Percentiles rank a stretch among this genome's conserved stretches.
Evolutionary conservation across 805 yeast genomes (phyloP).

Genomic region (Kazachstania africana): DNA sequence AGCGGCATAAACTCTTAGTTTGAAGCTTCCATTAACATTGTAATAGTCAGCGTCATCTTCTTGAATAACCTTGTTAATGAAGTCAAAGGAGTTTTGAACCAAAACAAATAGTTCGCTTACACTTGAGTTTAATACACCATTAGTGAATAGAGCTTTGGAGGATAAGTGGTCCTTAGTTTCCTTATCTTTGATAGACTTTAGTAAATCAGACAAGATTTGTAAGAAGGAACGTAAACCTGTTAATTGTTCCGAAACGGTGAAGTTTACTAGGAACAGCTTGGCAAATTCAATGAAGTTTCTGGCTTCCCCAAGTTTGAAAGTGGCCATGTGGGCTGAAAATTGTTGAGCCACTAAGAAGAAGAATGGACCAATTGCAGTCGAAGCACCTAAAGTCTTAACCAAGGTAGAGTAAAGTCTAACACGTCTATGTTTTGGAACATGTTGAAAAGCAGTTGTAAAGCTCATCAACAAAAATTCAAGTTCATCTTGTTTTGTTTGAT

Average conservation of each 20-base stretch:
- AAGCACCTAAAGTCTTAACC: conserved; percentile 61
- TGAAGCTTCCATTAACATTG: conserved; percentile 28
- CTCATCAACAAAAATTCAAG: conserved; percentile 76
- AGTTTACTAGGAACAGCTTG: conserved; percentile 54
- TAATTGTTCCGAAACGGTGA: conserved; percentile 58
- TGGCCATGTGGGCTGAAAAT: conserved; percentile 41
- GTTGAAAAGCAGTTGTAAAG: conserved; percentile 89
- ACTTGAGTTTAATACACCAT: conserved; percentile 41
- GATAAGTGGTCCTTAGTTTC: conserved; percentile 29
- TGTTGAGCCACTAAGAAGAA: conserved; percentile 75
- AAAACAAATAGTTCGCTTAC: conserved; percentile 37
- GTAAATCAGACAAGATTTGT: conserved; percentile 22
- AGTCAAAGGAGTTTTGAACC: conserved; percentile 43
- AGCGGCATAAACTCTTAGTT: conserved; percentile 41
- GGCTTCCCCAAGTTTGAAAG: conserved; percentile 55
- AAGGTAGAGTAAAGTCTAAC: conserved; percentile 73
- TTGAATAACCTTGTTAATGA: conserved; percentile 39
- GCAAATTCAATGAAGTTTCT: conserved; percentile 61
- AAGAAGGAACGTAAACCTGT: conserved; percentile 40
- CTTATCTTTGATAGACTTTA: conserved; percentile 33
- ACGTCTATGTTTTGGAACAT: conserved; percentile 93
- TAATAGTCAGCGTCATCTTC: conserved; percentile 25
- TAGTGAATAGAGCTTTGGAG: conserved; percentile 51
- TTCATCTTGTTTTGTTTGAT: conserved; percentile 41
- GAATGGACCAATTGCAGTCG: conserved; percentile 55